Base-by-base conservation (phyloP, 495 filamentous ascomycete species). In the Hypoxylon fragiforme region DNA sequence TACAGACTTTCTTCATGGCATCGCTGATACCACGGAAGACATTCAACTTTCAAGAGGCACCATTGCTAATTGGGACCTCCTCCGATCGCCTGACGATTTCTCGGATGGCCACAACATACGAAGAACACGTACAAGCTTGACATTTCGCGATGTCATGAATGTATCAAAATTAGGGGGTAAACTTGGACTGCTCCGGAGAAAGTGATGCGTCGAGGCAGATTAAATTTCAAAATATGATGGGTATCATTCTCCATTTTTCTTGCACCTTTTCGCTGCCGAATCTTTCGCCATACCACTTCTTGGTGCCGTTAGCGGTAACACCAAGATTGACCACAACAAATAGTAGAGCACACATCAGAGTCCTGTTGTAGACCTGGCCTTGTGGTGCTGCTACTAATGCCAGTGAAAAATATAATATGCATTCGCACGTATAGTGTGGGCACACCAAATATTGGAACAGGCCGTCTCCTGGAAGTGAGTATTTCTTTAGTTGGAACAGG, bases 341-440 rank as follows among this genome's bases (percentile, higher is more conserved):
- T 6, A 81, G 43, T 35, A 87, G 41, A 7, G 81, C 89, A 24
- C 82, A 76, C 18, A 85, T 56, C 40, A 97, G 62, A 1, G 92
- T 95, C 62, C 74, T 81, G 69, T 97, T 97, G 20, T 89, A 62
- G 49, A 79, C 52, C 20, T 67, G 54, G 4, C 74, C 76, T 41
- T 74, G 62, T 0, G 91, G 92, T 3, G 91, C 90, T 31, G 85
- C 85, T 11, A 88, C 62, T 16, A 95, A 62, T 1, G 90, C 81
- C 53, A 97, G 68, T n/a, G 85, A 82, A 20, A 91, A 56, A 63
- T 97, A 97, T 50, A 96, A 83, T 2, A 88, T 40, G 62, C 90
- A 91, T 67, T 97, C 95, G 38, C 86, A 87, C 0, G 85, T 86
- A 68, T 97, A 98, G 72, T 97, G 94, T n/a, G 95, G 91, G 54